Evolutionary conservation across 208 protist species (phyloP).

Genomic region (Crithidia fasciculata): DNA sequence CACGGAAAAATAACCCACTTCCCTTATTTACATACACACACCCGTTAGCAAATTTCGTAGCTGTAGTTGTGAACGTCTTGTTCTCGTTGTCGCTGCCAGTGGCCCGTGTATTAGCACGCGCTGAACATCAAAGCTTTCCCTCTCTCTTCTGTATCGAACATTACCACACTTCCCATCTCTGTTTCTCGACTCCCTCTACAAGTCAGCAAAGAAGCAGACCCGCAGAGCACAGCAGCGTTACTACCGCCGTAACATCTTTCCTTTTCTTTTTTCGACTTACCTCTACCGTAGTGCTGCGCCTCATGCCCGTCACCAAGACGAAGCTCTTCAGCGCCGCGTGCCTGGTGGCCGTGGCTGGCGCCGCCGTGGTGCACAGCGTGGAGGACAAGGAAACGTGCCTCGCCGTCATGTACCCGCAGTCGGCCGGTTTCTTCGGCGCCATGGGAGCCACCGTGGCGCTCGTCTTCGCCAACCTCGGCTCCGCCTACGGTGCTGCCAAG

Average conservation of each 20-base stretch:
- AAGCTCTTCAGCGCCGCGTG: slow-evolving; percentile 23
- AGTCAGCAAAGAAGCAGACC: too few species aligned
- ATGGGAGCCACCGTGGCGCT: slow-evolving; percentile 78
- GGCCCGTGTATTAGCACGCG: too few species aligned
- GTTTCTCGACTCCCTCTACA: too few species aligned
- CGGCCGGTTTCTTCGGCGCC: slow-evolving; percentile 80
- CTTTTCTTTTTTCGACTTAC: background rate
- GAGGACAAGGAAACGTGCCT: slow-evolving; percentile 46
- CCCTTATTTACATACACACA: too few species aligned
- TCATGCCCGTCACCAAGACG: slow-evolving; percentile 11
- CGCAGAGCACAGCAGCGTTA: too few species aligned
- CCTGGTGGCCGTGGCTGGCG: slow-evolving; percentile 14
- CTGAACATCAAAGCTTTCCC: background rate
- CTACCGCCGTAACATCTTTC: background rate
- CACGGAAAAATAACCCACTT: too few species aligned
- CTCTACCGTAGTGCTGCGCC: background rate
- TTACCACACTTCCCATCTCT: background rate
- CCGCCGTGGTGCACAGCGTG: slow-evolving; percentile 15
- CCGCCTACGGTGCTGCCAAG: slow-evolving; percentile 99
- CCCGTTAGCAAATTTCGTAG: too few species aligned
- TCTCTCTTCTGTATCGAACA: background rate
- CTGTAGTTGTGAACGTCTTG: background rate
- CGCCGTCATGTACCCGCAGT: slow-evolving; percentile 82
- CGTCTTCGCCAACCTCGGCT: slow-evolving; percentile 96
- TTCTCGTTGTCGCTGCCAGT: background rate